Conservation (phyloP, 2,329 filamentous ascomycete species). For the Cordyceps fumosorosea region DNA sequence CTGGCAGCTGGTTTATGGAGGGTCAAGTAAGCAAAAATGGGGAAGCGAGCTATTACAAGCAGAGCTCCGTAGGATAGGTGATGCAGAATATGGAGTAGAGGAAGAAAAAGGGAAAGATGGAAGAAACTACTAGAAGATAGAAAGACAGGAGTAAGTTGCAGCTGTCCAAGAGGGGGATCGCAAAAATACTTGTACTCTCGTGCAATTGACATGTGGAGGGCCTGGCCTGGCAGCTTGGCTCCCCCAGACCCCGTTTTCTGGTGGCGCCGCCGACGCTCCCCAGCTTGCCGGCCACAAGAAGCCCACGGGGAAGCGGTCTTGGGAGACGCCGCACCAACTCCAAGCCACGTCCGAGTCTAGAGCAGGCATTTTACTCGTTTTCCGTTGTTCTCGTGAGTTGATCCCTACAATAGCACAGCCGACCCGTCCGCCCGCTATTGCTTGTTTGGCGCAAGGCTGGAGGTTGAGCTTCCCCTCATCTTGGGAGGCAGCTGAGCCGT, state of each 20-base stretch:
- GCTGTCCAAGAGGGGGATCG: slow-evolving; percentile 9
- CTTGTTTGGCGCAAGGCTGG: slow-evolving; percentile 4
- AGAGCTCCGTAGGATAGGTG: neutral
- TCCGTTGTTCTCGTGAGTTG: neutral
- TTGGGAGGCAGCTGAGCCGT: neutral
- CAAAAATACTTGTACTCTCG: slow-evolving; percentile 13
- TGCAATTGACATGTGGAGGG: slow-evolving; percentile 11
- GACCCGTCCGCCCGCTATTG: neutral
- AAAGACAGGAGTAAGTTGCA: neutral
- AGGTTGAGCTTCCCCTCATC: slow-evolving; percentile 1
- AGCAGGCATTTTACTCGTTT: neutral
- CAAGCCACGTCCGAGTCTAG: slow-evolving; percentile 8
- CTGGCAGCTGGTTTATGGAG: slow-evolving; percentile 9
- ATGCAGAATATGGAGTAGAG: neutral
- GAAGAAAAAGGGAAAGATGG: neutral
- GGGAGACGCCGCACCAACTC: neutral
- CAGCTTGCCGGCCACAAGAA: neutral
- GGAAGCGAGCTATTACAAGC: slow-evolving; percentile 1
- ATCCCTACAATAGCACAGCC: neutral
- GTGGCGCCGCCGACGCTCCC: slow-evolving; percentile 9
- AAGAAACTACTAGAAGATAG: slow-evolving; percentile 1
- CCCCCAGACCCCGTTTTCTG: slow-evolving; percentile 6
- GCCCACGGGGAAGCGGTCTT: slow-evolving; percentile 6
- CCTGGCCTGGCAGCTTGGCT: slow-evolving; percentile 11
- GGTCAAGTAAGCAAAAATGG: slow-evolving; percentile 9